Evolutionary conservation across 2,329 filamentous ascomycete genomes (phyloP).

Genomic region (Chaetomiaceae sp.): DNA sequence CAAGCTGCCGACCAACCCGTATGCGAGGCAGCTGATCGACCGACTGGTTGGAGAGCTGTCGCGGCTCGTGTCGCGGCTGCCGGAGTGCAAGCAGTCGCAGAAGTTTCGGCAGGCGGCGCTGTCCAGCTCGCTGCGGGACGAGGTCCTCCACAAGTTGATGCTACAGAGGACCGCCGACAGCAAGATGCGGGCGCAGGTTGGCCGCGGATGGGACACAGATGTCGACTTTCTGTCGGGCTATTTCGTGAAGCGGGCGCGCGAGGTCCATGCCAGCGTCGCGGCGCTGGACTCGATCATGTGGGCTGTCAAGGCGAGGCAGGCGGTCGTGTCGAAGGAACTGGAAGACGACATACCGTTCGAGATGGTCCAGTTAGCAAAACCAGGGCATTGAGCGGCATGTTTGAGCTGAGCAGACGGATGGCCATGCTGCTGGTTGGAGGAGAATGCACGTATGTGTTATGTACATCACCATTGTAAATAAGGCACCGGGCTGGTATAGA

Average conservation of each 20-base stretch:
- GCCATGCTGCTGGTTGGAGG: too few relatives aligned
- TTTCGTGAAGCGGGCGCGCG: slow-evolving; percentile 67
- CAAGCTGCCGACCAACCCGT: slow-evolving; percentile 61
- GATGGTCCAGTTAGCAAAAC: neutral
- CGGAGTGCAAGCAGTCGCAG: slow-evolving; percentile 63
- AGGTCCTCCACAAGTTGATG: slow-evolving; percentile 53
- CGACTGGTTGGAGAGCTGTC: slow-evolving; percentile 70
- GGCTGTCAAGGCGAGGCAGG: slow-evolving; percentile 66
- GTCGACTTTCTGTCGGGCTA: slow-evolving; percentile 87
- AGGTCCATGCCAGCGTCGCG: slow-evolving; percentile 70
- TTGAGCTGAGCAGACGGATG: too few relatives aligned
- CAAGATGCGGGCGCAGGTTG: slow-evolving; percentile 63
- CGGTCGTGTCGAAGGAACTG: slow-evolving; percentile 8
- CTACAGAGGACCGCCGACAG: slow-evolving; percentile 50
- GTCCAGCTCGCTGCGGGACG: slow-evolving; percentile 55
- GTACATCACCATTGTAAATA: slow-evolving; percentile 4
- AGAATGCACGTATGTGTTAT: too few relatives aligned
- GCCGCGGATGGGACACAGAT: slow-evolving; percentile 61
- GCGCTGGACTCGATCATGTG: slow-evolving; percentile 57
- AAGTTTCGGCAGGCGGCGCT: slow-evolving; percentile 54
- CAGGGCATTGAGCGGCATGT: too few relatives aligned
- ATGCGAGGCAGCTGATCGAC: slow-evolving; percentile 61
- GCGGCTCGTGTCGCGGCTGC: slow-evolving; percentile 64
- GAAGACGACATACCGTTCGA: slow-evolving; percentile 5
- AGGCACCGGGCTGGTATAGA: slow-evolving; percentile 4